A percentile compares a stretch with the other conserved stretches of the same genome.
Evolutionary conservation across 176 grass and related monocot genomes (phyloP).

Genomic region (Musa troglodytarum): DNA sequence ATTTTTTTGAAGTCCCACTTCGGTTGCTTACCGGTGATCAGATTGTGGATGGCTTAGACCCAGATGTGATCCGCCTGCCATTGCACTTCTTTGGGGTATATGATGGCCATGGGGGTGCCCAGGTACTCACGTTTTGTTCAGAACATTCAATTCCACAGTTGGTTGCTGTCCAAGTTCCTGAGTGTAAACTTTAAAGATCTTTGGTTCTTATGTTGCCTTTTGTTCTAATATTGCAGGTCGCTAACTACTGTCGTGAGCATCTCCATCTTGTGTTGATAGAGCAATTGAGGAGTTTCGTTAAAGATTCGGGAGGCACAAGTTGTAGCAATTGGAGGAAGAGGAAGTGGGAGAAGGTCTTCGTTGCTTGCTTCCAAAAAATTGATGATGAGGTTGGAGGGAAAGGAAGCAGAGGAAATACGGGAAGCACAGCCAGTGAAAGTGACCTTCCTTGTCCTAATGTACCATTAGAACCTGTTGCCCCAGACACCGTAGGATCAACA

Average conservation of each 20-base stretch:
- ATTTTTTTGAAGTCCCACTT: conserved; percentile 57
- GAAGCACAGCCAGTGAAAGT: conserved; percentile 1
- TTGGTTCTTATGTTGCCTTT: background rate
- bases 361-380: conserved; percentile 18
- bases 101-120: conserved; percentile 26
- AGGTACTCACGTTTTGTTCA: conserved; percentile 4
- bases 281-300: background rate
- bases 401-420: background rate
- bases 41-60: conserved; percentile 43
- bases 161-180: background rate
- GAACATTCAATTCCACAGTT: background rate
- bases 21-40: conserved; percentile 53
- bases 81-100: conserved; percentile 26
- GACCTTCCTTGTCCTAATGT: background rate
- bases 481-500: conserved; percentile 76
- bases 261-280: conserved; percentile 15
- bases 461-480: conserved; percentile 42
- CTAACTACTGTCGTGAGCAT: conserved; percentile 17
- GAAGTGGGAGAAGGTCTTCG: conserved; percentile 21
- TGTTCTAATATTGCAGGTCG: conserved; percentile 12
- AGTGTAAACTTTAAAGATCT: no score
- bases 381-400: conserved; percentile 27
- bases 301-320: background rate
- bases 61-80: conserved; percentile 37
- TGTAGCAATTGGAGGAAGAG: conserved; percentile 20